A percentile compares a stretch with the other conserved stretches of the same genome.
Evolutionary conservation across 495 filamentous ascomycete genomes (phyloP).

Genomic region (Evernia prunastri): DNA sequence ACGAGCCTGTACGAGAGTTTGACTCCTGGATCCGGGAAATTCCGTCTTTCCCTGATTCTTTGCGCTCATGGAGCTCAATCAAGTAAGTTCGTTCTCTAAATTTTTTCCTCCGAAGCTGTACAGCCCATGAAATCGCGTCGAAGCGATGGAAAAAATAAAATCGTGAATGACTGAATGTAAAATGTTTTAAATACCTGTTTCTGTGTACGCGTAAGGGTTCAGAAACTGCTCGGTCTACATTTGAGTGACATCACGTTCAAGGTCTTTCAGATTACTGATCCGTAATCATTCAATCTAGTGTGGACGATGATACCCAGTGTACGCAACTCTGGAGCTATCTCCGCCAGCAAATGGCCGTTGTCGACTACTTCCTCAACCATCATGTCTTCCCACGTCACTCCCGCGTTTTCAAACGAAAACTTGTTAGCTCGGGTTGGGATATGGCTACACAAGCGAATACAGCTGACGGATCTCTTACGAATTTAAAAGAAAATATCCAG

Average conservation of each 20-base stretch:
- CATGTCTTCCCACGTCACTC: conserved; percentile 62
- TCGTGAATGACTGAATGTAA: too few relatives aligned
- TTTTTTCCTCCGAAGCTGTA: neutral
- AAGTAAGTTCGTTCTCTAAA: conserved; percentile 33
- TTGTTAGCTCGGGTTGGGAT: conserved; percentile 68
- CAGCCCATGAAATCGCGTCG: neutral
- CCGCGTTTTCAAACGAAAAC: conserved; percentile 57
- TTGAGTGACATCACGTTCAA: neutral
- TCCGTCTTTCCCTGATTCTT: conserved; percentile 31
- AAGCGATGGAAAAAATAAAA: too few relatives aligned
- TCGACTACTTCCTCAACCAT: conserved; percentile 58
- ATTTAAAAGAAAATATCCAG: neutral
- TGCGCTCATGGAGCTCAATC: conserved; percentile 47
- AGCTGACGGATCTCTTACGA: neutral
- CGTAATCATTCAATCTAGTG: neutral
- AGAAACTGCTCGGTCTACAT: too few relatives aligned
- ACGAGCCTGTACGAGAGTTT: conserved; percentile 52
- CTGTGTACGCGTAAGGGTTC: too few relatives aligned
- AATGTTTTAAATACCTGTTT: too few relatives aligned
- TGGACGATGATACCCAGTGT: conserved; percentile 45
- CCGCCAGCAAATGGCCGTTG: conserved; percentile 20
- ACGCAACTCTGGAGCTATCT: conserved; percentile 18
- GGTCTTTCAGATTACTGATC: neutral
- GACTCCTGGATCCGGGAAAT: conserved; percentile 43
- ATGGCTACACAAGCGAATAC: conserved; percentile 28